These are phyloP conservation scores for Boletus vermiculosoides DNA, from an alignment of 768 basidiomycete species.

Conservation along the genomic window DNA sequence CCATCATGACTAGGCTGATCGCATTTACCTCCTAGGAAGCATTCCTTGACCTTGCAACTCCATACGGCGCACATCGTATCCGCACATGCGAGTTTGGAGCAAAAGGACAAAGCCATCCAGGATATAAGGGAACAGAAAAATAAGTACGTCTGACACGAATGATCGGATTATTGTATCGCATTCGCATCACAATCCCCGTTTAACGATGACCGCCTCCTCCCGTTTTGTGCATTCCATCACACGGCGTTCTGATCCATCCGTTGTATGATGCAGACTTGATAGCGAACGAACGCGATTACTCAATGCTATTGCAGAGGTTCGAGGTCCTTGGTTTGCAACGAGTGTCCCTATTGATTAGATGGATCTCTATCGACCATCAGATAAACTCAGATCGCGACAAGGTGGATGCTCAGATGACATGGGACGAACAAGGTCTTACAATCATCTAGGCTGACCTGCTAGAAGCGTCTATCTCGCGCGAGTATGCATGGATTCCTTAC, in stretches of 20 bases:
- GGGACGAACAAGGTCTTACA: conserved; percentile 6
- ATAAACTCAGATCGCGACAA: conserved; percentile 83
- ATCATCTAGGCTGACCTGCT: conserved; percentile 58
- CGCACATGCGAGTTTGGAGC: conserved; percentile 75
- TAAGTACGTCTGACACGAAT: conserved; percentile 48
- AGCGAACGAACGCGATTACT: conserved; percentile 72
- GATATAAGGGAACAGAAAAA: conserved; percentile 84
- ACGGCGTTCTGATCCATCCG: conserved; percentile 15
- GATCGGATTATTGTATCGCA: background rate
- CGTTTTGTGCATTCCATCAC: background rate
- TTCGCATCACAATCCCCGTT: background rate
- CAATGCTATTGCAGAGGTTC: conserved; percentile 66
- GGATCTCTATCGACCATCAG: conserved; percentile 33
- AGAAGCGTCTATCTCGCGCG: conserved; percentile 64
- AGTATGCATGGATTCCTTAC: conserved; percentile 43
- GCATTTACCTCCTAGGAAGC: conserved; percentile 52
- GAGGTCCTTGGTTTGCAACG: conserved; percentile 19
- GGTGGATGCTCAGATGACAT: conserved; percentile 29
- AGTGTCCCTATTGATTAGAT: conserved; percentile 12
- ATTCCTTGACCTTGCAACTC: conserved; percentile 77
- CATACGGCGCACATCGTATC: conserved; percentile 87
- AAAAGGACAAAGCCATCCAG: conserved; percentile 75
- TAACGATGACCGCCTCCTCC: background rate
- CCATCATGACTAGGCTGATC: conserved; percentile 11
- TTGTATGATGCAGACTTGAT: conserved; percentile 51